Evolutionary conservation across 2,329 filamentous ascomycete species (phyloP).

Genomic region (Calonectria henricotiae): DNA sequence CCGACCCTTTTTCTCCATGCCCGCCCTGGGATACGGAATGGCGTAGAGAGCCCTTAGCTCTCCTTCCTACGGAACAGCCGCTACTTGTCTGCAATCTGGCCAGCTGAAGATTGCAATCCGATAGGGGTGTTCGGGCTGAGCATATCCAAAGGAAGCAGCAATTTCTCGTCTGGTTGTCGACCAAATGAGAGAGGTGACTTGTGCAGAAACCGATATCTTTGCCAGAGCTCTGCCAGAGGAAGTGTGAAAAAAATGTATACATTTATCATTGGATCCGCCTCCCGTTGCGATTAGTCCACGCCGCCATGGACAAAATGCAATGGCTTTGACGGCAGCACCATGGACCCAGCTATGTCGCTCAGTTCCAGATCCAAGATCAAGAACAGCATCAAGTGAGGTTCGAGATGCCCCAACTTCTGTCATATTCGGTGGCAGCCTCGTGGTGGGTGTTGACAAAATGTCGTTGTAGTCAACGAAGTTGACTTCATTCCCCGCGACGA

Average conservation of each 20-base stretch:
- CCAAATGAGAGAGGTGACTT: slow-evolving; percentile 95
- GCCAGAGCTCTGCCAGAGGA: slow-evolving; percentile 87
- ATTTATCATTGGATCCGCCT: slow-evolving; percentile 93
- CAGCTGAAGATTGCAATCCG: slow-evolving; percentile 95
- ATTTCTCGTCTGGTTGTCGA: slow-evolving; percentile 89
- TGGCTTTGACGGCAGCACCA: slow-evolving; percentile 93
- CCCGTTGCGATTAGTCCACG: slow-evolving; percentile 90
- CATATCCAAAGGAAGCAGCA: slow-evolving; percentile 93
- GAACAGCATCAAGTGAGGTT: slow-evolving; percentile 58
- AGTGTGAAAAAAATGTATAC: slow-evolving; percentile 96
- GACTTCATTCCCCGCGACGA: slow-evolving; percentile 36
- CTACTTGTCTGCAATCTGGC: slow-evolving; percentile 91
- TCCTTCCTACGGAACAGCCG: slow-evolving; percentile 87
- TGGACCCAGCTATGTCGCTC: slow-evolving; percentile 85
- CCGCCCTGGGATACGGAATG: slow-evolving; percentile 81
- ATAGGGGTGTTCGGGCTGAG: slow-evolving; percentile 89
- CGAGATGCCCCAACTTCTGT: slow-evolving; percentile 48
- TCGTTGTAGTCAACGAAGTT: slow-evolving; percentile 21
- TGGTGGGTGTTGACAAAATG: neutral
- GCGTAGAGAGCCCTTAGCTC: slow-evolving; percentile 88
- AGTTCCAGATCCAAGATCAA: slow-evolving; percentile 68
- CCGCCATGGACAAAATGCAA: slow-evolving; percentile 97
- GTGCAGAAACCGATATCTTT: slow-evolving; percentile 91
- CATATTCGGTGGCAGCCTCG: neutral
- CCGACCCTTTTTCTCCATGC: slow-evolving; percentile 52